A percentile compares a stretch with the other conserved stretches of the same genome.
Conservation (phyloP, 305 asterid species). For the Lippia alba region DNA sequence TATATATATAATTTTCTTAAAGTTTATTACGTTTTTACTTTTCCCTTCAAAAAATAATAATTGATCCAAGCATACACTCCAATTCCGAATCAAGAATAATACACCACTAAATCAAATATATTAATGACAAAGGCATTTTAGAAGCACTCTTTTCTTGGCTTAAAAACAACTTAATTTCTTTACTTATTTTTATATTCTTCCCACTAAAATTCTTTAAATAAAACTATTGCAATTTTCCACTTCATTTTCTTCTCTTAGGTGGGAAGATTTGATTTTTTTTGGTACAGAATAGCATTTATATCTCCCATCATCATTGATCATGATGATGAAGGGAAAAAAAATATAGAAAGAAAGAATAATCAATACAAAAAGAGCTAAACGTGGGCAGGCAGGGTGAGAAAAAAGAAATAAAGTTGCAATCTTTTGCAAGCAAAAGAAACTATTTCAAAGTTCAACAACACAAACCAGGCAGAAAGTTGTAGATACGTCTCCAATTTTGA, state of each 20-base stretch:
- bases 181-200: no score
- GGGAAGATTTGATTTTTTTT: neutral
- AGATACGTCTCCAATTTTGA: conserved; percentile 43
- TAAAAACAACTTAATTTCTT: neutral
- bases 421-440: conserved; percentile 57
- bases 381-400: conserved; percentile 36
- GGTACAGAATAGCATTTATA: conserved; percentile 24
- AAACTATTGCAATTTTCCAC: neutral
- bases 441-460: conserved; percentile 48
- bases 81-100: neutral
- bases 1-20: no score
- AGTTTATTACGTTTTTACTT: no score
- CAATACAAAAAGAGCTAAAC: conserved; percentile 45
- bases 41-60: neutral
- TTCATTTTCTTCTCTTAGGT: neutral
- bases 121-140: no score
- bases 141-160: no score
- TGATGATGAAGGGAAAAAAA: conserved; percentile 39
- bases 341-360: conserved; percentile 46
- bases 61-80: neutral
- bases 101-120: no score
- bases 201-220: neutral
- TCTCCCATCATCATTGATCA: conserved; percentile 58
- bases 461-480: conserved; percentile 34
- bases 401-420: conserved; percentile 45